These are phyloP conservation scores for Bipolaris bicolor DNA, from an alignment of 2,329 filamentous ascomycete genomes.

Conservation along the genomic window DNA sequence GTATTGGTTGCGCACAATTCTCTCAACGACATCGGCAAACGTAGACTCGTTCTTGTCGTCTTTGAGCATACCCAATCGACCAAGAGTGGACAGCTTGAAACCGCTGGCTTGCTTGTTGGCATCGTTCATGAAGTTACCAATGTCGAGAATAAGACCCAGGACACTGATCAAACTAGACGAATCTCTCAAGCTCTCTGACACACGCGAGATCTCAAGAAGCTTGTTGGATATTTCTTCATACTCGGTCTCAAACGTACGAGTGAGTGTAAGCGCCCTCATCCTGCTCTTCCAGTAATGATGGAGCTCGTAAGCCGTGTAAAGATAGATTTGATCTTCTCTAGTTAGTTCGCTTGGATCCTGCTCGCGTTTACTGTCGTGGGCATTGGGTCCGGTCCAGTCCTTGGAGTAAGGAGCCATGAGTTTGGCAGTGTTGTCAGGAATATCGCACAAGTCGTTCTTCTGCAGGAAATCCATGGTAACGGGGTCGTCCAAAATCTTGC, in stretches of 20 bases:
- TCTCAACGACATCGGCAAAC: constrained; percentile 92
- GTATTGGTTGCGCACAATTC: constrained; percentile 95
- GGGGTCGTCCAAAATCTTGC: constrained; percentile 81
- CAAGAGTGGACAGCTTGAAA: constrained; percentile 96
- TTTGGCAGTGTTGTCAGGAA: constrained; percentile 89
- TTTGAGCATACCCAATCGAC: constrained; percentile 94
- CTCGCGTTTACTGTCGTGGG: constrained; percentile 77
- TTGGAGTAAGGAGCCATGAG: constrained; percentile 94
- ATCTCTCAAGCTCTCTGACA: constrained; percentile 87
- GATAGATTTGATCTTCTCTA: constrained; percentile 91
- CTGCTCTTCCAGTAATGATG: constrained; percentile 99
- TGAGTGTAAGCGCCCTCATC: constrained; percentile 88
- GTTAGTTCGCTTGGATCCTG: constrained; percentile 88
- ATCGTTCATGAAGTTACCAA: constrained; percentile 99
- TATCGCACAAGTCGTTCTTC: constrained; percentile 88
- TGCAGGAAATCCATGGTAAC: constrained; percentile 98
- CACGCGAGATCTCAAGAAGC: constrained; percentile 81
- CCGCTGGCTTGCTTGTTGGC: constrained; percentile 97
- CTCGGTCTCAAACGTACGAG: constrained; percentile 80
- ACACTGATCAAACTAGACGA: constrained; percentile 96
- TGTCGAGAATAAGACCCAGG: constrained; percentile 91
- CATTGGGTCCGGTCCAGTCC: constrained; percentile 92
- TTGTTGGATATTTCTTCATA: constrained; percentile 91
- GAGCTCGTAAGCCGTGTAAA: constrained; percentile 90
- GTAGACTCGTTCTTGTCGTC: constrained; percentile 98